These are phyloP conservation scores for Panicum miliaceum DNA, from an alignment of 176 grass and related monocot species.

Conservation along the genomic window DNA sequence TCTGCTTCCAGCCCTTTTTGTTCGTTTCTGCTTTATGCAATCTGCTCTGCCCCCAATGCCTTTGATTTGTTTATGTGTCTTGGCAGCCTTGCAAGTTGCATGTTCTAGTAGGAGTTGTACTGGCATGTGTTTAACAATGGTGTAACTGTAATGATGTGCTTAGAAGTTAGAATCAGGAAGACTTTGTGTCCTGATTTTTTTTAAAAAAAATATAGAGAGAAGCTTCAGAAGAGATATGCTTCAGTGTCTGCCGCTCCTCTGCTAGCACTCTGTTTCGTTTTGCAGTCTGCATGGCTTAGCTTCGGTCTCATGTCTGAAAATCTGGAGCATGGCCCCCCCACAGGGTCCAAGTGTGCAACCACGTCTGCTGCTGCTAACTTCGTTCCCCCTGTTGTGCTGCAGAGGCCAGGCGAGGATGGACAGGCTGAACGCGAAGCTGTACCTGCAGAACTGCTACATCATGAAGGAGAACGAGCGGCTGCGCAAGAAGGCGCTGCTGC, in stretches of 20 bases:
- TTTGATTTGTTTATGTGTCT: constrained; percentile 42
- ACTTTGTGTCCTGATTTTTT: background rate
- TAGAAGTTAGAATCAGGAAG: background rate
- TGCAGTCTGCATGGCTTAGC: background rate
- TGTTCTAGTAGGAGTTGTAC: background rate
- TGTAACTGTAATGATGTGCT: constrained; percentile 1
- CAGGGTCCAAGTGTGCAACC: background rate
- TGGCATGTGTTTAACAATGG: constrained; percentile 22
- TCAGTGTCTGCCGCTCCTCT: background rate
- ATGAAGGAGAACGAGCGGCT: constrained; percentile 89
- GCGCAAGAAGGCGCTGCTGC: constrained; percentile 78
- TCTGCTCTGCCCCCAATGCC: constrained; percentile 1
- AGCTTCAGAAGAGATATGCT: constrained; percentile 17
- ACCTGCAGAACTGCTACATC: constrained; percentile 84
- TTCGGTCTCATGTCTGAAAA: background rate
- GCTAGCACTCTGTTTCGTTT: constrained; percentile 23
- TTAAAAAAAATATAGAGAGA: background rate
- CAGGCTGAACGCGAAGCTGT: constrained; percentile 75
- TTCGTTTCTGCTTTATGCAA: constrained; percentile 52
- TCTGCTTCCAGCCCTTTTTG: constrained; percentile 33
- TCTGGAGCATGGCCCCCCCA: background rate
- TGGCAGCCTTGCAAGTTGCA: background rate
- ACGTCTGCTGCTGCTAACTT: constrained; percentile 26
- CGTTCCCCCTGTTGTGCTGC: constrained; percentile 44
- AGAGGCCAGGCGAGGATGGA: constrained; percentile 50